A percentile compares a stretch with the other conserved stretches of the same genome.
Conservation (phyloP, 2,329 filamentous ascomycete species). For the Emmonsiellopsis sp. region DNA sequence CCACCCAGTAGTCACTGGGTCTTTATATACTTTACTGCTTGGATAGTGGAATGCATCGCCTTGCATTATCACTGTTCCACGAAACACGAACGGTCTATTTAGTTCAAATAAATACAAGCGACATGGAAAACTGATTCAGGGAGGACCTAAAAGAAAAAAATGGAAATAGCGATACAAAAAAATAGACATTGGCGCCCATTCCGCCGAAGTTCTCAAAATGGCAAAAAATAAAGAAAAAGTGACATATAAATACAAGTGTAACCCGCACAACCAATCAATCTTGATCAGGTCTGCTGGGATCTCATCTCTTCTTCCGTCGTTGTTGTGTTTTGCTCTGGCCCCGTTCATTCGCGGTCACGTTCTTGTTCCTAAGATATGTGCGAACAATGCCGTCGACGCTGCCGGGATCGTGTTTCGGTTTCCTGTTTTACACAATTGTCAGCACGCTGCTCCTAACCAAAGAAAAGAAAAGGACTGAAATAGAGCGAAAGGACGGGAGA, state of each 20-base stretch:
- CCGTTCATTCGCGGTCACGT: too few relatives aligned
- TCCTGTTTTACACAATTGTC: constrained; percentile 25
- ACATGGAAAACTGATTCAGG: background rate
- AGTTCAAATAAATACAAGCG: background rate
- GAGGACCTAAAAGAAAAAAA: background rate
- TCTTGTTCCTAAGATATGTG: constrained; percentile 50
- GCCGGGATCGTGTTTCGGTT: constrained; percentile 79
- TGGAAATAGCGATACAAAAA: background rate
- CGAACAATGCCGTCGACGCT: constrained; percentile 72
- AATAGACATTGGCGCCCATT: background rate
- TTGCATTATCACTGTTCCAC: too few relatives aligned
- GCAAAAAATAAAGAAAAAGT: background rate
- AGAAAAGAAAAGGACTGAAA: background rate
- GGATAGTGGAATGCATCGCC: too few relatives aligned
- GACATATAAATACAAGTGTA: background rate
- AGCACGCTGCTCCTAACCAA: background rate
- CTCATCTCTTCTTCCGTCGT: background rate
- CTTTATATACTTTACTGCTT: too few relatives aligned
- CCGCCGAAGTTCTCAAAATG: background rate
- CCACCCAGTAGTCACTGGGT: too few relatives aligned
- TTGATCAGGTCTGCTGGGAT: too few relatives aligned
- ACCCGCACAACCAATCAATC: background rate
- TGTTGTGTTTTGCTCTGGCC: background rate
- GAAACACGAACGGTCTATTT: too few relatives aligned
- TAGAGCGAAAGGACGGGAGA: background rate